phyloP scores from a whole-genome alignment of 805 yeast species.

The Torulaspora gathmanii region DNA sequence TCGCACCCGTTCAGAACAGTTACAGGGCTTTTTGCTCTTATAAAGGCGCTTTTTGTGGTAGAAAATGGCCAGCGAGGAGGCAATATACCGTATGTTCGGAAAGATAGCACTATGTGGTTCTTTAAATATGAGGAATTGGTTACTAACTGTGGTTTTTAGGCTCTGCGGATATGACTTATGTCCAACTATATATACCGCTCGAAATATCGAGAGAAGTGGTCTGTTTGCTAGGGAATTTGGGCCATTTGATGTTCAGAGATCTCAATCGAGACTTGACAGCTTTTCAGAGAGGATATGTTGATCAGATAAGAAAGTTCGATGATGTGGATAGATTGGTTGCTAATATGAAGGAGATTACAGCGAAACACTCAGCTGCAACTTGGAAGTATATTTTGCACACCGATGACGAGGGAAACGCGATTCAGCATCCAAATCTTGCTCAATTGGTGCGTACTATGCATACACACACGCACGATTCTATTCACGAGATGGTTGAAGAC shows the following conservation, averaged over 20 bases:
- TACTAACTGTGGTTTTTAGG: constrained; percentile 32
- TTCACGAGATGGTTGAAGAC: constrained; percentile 59
- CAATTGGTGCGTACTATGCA: constrained; percentile 23
- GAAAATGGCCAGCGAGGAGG: constrained; percentile 36
- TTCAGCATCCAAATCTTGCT: constrained; percentile 18
- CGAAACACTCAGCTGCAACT: constrained; percentile 39
- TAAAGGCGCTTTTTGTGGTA: background rate
- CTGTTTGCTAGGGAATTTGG: constrained; percentile 78
- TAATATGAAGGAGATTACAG: constrained; percentile 46
- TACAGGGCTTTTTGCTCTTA: background rate
- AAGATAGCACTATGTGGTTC: background rate
- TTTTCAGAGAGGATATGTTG: constrained; percentile 87
- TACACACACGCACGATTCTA: constrained; percentile 35
- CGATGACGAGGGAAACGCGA: constrained; percentile 24
- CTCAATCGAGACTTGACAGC: constrained; percentile 73
- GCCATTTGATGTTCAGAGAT: constrained; percentile 83
- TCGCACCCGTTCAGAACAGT: background rate
- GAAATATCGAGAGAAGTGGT: constrained; percentile 84
- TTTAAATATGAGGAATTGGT: background rate
- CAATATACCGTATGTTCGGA: constrained; percentile 38
- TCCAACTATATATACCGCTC: constrained; percentile 78
- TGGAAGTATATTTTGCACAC: constrained; percentile 37
- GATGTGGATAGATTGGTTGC: constrained; percentile 74
- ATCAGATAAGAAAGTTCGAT: constrained; percentile 76
- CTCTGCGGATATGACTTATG: constrained; percentile 96